These are phyloP conservation scores for Boletus insuetus DNA, from an alignment of 768 basidiomycete species.

Conservation along the genomic window DNA sequence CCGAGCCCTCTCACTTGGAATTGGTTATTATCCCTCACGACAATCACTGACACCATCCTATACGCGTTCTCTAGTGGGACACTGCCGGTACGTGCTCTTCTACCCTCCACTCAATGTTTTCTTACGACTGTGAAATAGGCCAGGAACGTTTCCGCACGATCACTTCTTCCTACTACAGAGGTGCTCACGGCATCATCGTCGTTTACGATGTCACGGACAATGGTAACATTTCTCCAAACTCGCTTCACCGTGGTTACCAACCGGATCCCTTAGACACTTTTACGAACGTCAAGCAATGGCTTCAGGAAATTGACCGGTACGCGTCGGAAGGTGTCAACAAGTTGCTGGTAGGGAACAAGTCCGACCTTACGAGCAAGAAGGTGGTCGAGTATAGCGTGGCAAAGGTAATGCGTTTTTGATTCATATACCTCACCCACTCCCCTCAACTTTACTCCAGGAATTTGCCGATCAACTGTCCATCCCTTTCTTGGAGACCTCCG, in stretches of 20 bases:
- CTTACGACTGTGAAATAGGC: slow-evolving; percentile 43
- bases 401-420: slow-evolving; percentile 50
- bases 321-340: slow-evolving; percentile 99
- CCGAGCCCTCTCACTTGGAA: neutral
- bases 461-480: slow-evolving; percentile 93
- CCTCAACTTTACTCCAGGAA: slow-evolving; percentile 51
- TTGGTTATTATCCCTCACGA: neutral
- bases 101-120: neutral
- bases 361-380: slow-evolving; percentile 96
- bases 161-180: slow-evolving; percentile 99
- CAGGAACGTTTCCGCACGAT: slow-evolving; percentile 99
- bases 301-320: slow-evolving; percentile 91
- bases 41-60: slow-evolving; percentile 16
- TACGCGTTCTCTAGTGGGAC: slow-evolving; percentile 66
- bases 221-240: slow-evolving; percentile 41
- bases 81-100: slow-evolving; percentile 71
- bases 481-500: slow-evolving; percentile 98
- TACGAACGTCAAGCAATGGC: slow-evolving; percentile 93
- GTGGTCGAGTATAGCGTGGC: slow-evolving; percentile 87
- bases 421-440: neutral
- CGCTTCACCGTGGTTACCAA: slow-evolving; percentile 5
- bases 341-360: slow-evolving; percentile 97
- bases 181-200: slow-evolving; percentile 96
- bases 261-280: slow-evolving; percentile 68
- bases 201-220: slow-evolving; percentile 99